phyloP scores from a whole-genome alignment of 2,329 filamentous ascomycete genomes.

The Monilinia aucupariae region DNA sequence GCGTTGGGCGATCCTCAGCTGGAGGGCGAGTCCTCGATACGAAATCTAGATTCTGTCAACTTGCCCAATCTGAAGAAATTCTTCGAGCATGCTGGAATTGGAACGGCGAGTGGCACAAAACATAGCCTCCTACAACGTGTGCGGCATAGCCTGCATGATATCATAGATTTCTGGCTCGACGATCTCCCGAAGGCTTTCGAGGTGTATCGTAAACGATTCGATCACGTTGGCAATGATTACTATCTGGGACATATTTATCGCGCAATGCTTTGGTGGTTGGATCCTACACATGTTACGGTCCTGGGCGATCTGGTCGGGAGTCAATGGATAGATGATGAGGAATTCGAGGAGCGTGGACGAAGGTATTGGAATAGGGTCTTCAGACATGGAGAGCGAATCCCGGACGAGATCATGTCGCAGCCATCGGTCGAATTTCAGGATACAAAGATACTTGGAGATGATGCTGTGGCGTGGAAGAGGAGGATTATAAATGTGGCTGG shows the following conservation, averaged over 20 bases:
- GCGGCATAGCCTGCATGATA: conserved; percentile 50
- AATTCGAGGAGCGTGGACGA: conserved; percentile 68
- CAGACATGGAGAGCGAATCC: conserved; percentile 58
- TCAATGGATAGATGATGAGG: conserved; percentile 84
- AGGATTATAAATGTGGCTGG: conserved; percentile 85
- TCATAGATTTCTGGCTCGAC: conserved; percentile 56
- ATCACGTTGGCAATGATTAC: conserved; percentile 88
- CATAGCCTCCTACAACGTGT: conserved; percentile 49
- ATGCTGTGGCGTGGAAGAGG: conserved; percentile 58
- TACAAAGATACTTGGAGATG: conserved; percentile 35
- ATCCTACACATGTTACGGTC: conserved; percentile 81
- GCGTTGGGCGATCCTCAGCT: conserved; percentile 88
- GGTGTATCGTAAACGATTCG: conserved; percentile 70
- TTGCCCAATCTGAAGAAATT: conserved; percentile 49
- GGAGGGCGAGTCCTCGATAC: conserved; percentile 84
- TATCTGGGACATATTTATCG: conserved; percentile 93
- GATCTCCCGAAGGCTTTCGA: conserved; percentile 65
- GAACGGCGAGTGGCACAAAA: conserved; percentile 36
- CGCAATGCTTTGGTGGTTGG: conserved; percentile 74
- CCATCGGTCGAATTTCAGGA: conserved; percentile 38
- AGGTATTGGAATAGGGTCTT: conserved; percentile 82
- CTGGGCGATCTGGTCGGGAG: conserved; percentile 89
- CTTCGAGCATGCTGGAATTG: conserved; percentile 25
- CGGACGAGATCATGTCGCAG: conserved; percentile 49
- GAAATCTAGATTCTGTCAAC: conserved; percentile 47